Evolutionary conservation across 345 rosid species (phyloP).

Genomic region (Mangifera indica): DNA sequence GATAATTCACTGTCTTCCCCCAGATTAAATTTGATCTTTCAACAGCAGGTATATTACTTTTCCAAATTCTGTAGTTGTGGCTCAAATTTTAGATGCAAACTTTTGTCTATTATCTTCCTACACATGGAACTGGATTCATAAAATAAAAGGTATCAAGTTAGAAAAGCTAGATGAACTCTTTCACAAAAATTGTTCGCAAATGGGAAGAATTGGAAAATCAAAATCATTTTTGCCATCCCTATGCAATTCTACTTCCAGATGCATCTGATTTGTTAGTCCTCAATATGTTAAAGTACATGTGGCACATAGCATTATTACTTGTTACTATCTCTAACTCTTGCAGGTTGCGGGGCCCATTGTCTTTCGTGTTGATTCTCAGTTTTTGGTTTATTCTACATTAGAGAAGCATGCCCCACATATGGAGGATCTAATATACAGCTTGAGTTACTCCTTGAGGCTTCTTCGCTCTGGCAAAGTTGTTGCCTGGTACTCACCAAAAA

Average conservation of each 20-base stretch:
- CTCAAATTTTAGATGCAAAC: not conserved
- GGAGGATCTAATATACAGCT: conserved; percentile 64
- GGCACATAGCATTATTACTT: not conserved
- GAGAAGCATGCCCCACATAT: conserved; percentile 37
- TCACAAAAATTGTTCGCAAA: not conserved
- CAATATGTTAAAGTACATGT: not conserved
- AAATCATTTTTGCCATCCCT: not conserved
- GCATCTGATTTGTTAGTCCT: not conserved
- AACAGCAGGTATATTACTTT: conserved; percentile 68
- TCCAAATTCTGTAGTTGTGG: not conserved
- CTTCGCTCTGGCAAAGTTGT: conserved; percentile 72
- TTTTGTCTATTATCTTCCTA: not conserved
- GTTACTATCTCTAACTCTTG: conserved; percentile 8
- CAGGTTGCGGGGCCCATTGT: conserved; percentile 76
- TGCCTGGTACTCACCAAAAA: conserved; percentile 61
- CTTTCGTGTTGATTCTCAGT: conserved; percentile 62
- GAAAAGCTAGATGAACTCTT: not conserved
- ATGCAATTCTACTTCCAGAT: not conserved
- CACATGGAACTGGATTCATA: not conserved
- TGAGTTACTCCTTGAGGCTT: conserved; percentile 70
- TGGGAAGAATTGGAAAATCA: not conserved
- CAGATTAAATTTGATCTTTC: conserved; percentile 64
- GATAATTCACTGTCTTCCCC: conserved; percentile 54
- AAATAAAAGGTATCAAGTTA: too few relatives aligned
- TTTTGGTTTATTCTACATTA: conserved; percentile 41